Evolutionary conservation across 768 basidiomycete species (phyloP).

Genomic region (Mycena crocata): DNA sequence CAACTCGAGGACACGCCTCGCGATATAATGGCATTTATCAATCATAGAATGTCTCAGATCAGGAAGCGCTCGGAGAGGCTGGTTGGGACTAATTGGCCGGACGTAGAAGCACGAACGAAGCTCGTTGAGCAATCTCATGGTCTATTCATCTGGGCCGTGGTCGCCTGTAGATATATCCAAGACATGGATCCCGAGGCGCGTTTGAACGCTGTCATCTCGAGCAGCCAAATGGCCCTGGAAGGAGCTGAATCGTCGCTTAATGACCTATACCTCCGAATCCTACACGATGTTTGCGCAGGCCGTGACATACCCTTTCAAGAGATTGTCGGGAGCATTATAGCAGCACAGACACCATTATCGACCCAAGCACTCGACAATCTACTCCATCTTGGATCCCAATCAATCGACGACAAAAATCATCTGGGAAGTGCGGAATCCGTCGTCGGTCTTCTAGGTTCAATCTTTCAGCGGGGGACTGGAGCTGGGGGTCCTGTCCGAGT

Average conservation of each 20-base stretch:
- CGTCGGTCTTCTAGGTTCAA: neutral
- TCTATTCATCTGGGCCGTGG: neutral
- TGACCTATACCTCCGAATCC: conserved; percentile 7
- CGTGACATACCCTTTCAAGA: conserved; percentile 1
- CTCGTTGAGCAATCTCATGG: neutral
- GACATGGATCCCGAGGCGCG: neutral
- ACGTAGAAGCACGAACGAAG: neutral
- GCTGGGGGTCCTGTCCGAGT: neutral
- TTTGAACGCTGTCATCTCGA: neutral
- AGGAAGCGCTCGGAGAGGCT: neutral
- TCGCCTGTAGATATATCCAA: conserved; percentile 1
- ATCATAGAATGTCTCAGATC: conserved; percentile 1
- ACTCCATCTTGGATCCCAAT: conserved; percentile 3
- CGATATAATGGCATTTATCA: neutral
- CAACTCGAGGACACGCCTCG: neutral
- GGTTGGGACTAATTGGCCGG: neutral
- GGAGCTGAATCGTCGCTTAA: conserved; percentile 8
- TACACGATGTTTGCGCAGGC: conserved; percentile 1
- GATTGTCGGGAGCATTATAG: conserved; percentile 16
- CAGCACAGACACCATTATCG: conserved; percentile 10
- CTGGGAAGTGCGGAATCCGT: conserved; percentile 1
- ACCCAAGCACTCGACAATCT: conserved; percentile 1
- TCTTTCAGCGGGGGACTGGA: neutral
- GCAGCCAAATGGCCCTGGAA: neutral
- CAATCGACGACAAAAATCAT: neutral